Conservation (phyloP, 2,329 filamentous ascomycete species). For the Aotearoamyces nothofagi region DNA sequence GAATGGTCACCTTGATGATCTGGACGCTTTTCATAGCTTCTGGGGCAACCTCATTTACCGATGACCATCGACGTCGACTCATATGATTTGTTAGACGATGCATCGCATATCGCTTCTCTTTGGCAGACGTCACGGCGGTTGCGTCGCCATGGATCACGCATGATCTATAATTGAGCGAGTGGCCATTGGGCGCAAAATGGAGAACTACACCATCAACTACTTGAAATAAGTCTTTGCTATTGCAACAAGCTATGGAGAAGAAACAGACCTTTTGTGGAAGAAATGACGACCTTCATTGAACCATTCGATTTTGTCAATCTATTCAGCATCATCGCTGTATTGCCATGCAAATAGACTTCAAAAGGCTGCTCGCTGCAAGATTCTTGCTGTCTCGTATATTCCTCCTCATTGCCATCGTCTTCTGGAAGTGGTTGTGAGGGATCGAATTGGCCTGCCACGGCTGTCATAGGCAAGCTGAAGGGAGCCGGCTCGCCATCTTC, state of each 20-base stretch:
- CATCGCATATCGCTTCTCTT: slow-evolving; percentile 31
- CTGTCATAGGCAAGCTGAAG: no score
- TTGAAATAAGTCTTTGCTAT: no score
- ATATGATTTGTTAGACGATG: slow-evolving; percentile 3
- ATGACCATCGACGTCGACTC: slow-evolving; percentile 2
- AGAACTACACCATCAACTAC: slow-evolving; percentile 71
- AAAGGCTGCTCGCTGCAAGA: slow-evolving; percentile 1
- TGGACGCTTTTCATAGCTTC: slow-evolving; percentile 3
- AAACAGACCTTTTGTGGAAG: no score
- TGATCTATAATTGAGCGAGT: slow-evolving; percentile 69
- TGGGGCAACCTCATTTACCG: not conserved
- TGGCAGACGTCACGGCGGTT: slow-evolving; percentile 42
- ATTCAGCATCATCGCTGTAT: slow-evolving; percentile 4
- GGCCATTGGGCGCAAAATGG: slow-evolving; percentile 60
- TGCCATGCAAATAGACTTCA: slow-evolving; percentile 5
- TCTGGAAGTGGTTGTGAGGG: slow-evolving; percentile 2
- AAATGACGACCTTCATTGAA: no score
- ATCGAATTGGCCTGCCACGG: no score
- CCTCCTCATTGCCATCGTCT: slow-evolving; percentile 2
- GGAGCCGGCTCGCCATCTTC: no score
- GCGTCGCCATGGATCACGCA: slow-evolving; percentile 63
- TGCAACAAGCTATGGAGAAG: no score
- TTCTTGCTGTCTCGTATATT: not conserved
- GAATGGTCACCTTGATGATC: slow-evolving; percentile 4
- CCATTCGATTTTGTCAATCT: slow-evolving; percentile 4